Conservation (phyloP, 345 rosid genomes). For the Camelina sativa region DNA sequence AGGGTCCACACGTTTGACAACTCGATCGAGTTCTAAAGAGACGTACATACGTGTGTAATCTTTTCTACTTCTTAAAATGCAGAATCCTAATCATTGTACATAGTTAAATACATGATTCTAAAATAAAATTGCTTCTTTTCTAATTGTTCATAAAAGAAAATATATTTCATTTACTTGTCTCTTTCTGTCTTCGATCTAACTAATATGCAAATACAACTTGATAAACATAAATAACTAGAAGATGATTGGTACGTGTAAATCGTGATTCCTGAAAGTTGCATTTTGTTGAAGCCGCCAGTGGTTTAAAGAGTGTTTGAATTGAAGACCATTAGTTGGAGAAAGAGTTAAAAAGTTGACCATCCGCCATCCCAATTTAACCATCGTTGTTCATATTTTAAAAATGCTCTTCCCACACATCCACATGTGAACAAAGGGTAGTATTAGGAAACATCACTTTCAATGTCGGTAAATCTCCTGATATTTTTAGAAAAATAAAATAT, state of each 20-base stretch:
- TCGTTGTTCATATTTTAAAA: slow-evolving; percentile 6
- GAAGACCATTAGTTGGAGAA: background rate
- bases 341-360: slow-evolving; percentile 26
- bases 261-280: slow-evolving; percentile 24
- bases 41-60: slow-evolving; percentile 31
- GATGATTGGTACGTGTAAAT: slow-evolving; percentile 14
- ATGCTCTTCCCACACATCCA: background rate
- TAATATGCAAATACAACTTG: slow-evolving; percentile 15
- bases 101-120: background rate
- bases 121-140: slow-evolving; percentile 9
- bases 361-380: background rate
- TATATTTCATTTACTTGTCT: no score
- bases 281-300: slow-evolving; percentile 32
- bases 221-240: background rate
- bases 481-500: background rate
- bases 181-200: background rate
- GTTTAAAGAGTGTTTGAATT: slow-evolving; percentile 25
- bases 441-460: background rate
- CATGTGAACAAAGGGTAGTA: slow-evolving; percentile 4
- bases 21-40: slow-evolving; percentile 7
- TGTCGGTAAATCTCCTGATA: slow-evolving; percentile 22
- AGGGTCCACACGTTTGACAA: slow-evolving; percentile 38
- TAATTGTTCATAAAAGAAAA: no score
- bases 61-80: background rate
- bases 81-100: background rate